Evolutionary conservation across 441 rosid species (phyloP), one percentile per base, ranked within the genome.

Genomic region (Hura crepitans): DNA sequence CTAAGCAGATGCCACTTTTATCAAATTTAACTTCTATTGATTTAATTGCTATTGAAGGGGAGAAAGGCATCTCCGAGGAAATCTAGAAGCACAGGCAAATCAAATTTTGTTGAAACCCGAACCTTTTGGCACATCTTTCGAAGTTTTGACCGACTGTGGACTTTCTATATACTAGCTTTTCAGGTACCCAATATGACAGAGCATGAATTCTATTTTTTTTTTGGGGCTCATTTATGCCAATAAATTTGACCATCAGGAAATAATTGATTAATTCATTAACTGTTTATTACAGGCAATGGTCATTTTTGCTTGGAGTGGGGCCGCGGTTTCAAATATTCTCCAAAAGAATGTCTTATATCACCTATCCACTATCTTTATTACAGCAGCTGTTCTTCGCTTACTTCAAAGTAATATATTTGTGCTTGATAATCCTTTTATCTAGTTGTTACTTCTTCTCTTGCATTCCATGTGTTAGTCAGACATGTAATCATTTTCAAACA

Each of bases 111-210:
- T 7, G 99, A 96, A 81, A 87, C 91, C 30, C 85, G 99, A 72
- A 80, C 98, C 76, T 96, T 93, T 84, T 96, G 97, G 97, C 93
- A 96, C 80, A 85, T 96, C 56, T 96, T 88, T 72, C 90, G 96
- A 75, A 93, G 97, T 84, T 96, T 87, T 84, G 98, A 93, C 72
- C 82, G 99, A 49, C 71, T 93, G 63, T 96, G 99, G 99, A 91
- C 99, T 6, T 96, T 96, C 80, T 96, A 88, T 75, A 73, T 93
- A 18, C 80, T 96, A 71, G 96, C 88, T 77, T 84, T 96, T 62
- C 99, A 96, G 96, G 99, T 89, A 82, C 68, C 71, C 54, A 73
- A 71, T 50, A n/a, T 43, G 72, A 15, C 31, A 67, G 35, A 43
- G 69, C 27, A 54, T 45, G 54, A 49, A 70, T 20, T 25, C 35